A percentile compares a stretch with the other conserved stretches of the same genome.
phyloP scores from a whole-genome alignment of 179 eudicot species.

The Pouteria campechiana region DNA sequence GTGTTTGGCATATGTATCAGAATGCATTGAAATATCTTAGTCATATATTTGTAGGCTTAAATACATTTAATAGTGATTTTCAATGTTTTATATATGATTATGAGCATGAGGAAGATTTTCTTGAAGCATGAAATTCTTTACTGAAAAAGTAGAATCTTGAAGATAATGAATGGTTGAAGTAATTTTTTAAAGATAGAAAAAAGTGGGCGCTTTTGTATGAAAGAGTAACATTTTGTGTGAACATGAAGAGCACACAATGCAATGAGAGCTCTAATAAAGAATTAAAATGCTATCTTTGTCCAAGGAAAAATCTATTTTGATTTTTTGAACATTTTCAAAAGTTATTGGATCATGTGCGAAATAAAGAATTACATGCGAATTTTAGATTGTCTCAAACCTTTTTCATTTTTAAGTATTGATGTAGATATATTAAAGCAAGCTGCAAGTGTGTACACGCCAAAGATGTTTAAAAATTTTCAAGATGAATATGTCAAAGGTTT shows the following conservation, averaged over 20 bases:
- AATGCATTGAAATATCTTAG: constrained; percentile 11
- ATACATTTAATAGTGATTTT: constrained; percentile 8
- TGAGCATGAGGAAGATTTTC: constrained; percentile 12
- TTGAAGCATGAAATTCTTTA: constrained; percentile 10
- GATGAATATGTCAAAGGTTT: too few relatives aligned
- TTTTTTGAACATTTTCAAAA: constrained; percentile 9
- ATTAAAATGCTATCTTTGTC: constrained; percentile 1
- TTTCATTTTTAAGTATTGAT: too few relatives aligned
- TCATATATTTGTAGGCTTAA: not conserved
- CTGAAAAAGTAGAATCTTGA: constrained; percentile 4
- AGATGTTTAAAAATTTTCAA: too few relatives aligned
- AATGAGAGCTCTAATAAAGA: constrained; percentile 2
- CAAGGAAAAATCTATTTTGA: constrained; percentile 5
- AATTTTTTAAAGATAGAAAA: constrained; percentile 7
- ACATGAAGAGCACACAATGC: not conserved
- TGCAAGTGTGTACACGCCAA: too few relatives aligned
- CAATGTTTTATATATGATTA: constrained; percentile 8
- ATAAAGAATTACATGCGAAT: constrained; percentile 12
- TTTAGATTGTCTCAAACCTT: too few relatives aligned
- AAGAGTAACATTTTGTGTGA: constrained; percentile 2
- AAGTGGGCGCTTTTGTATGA: constrained; percentile 12
- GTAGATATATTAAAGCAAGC: too few relatives aligned
- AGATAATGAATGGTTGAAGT: constrained; percentile 10
- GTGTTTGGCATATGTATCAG: constrained; percentile 14
- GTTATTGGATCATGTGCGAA: constrained; percentile 5